A percentile compares a stretch with the other conserved stretches of the same genome.
These are phyloP conservation scores for Strobilomyces dryophilus DNA, from an alignment of 768 basidiomycete species.

Conservation along the genomic window DNA sequence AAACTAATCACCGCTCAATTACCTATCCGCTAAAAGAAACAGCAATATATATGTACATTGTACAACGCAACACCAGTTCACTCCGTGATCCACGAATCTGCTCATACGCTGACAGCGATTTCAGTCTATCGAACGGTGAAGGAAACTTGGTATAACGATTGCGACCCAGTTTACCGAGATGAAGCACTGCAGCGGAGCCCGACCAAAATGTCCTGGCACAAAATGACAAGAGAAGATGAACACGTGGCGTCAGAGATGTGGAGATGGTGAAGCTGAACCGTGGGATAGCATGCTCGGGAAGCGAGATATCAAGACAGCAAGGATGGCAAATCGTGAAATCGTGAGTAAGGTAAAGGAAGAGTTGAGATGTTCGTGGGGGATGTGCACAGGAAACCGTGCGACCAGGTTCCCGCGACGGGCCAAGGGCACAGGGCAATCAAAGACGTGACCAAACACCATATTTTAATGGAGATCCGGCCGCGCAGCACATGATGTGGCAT, in stretches of 20 bases:
- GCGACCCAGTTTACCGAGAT: slow-evolving; percentile 1
- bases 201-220: slow-evolving; percentile 8
- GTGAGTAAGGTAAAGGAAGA: slow-evolving; percentile 7
- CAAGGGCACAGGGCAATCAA: background rate
- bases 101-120: background rate
- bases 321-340: slow-evolving; percentile 21
- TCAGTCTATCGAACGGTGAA: slow-evolving; percentile 8
- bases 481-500: background rate
- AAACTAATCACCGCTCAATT: background rate
- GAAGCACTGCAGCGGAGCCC: slow-evolving; percentile 5
- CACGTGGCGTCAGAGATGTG: background rate
- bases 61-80: background rate
- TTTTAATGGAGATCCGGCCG: slow-evolving; percentile 11
- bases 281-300: slow-evolving; percentile 19
- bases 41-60: background rate
- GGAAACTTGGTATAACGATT: slow-evolving; percentile 16
- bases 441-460: background rate
- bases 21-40: background rate
- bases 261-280: background rate
- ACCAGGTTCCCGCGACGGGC: background rate
- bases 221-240: slow-evolving; percentile 6
- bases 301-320: slow-evolving; percentile 28
- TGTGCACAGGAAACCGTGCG: slow-evolving; percentile 2
- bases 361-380: slow-evolving; percentile 2
- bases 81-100: background rate